phyloP scores from a whole-genome alignment of 768 basidiomycete species.

The Tulasnella sp. region DNA sequence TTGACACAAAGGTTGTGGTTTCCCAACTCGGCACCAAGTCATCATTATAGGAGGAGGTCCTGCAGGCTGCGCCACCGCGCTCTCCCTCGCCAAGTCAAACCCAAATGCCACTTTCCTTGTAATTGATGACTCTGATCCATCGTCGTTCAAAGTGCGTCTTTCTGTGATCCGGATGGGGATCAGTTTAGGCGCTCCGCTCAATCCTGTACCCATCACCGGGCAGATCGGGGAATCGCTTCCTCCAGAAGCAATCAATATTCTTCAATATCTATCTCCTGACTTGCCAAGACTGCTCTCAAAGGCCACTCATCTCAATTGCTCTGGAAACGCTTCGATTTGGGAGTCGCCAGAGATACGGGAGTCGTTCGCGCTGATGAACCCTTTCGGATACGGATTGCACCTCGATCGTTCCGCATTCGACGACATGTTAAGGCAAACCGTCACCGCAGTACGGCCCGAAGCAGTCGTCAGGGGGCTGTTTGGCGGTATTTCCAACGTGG shows the following conservation, averaged over 20 bases:
- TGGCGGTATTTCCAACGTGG: slow-evolving; percentile 7
- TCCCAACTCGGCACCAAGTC: slow-evolving; percentile 8
- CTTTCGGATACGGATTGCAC: slow-evolving; percentile 27
- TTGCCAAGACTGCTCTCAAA: slow-evolving; percentile 17
- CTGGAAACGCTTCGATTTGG: slow-evolving; percentile 30
- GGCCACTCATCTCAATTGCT: slow-evolving; percentile 20
- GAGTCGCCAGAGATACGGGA: slow-evolving; percentile 21
- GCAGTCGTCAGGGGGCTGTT: slow-evolving; percentile 15
- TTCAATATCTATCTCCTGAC: not conserved
- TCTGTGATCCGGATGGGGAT: not conserved
- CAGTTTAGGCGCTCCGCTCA: too few relatives aligned
- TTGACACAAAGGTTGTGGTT: too few relatives aligned
- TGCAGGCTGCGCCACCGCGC: slow-evolving; percentile 23
- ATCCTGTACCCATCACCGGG: not conserved
- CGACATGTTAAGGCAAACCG: slow-evolving; percentile 21
- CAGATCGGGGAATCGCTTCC: slow-evolving; percentile 32
- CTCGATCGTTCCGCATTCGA: slow-evolving; percentile 29
- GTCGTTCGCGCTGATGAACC: slow-evolving; percentile 26
- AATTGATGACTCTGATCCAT: slow-evolving; percentile 26
- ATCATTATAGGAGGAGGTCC: slow-evolving; percentile 20
- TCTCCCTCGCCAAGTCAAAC: slow-evolving; percentile 18
- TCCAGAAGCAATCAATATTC: slow-evolving; percentile 20
- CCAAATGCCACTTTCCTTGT: slow-evolving; percentile 21
- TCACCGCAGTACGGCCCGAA: not conserved
- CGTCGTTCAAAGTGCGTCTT: slow-evolving; percentile 25